Conservation (phyloP, 352 stramenopile genomes). For the Pythium inflatum region DNA sequence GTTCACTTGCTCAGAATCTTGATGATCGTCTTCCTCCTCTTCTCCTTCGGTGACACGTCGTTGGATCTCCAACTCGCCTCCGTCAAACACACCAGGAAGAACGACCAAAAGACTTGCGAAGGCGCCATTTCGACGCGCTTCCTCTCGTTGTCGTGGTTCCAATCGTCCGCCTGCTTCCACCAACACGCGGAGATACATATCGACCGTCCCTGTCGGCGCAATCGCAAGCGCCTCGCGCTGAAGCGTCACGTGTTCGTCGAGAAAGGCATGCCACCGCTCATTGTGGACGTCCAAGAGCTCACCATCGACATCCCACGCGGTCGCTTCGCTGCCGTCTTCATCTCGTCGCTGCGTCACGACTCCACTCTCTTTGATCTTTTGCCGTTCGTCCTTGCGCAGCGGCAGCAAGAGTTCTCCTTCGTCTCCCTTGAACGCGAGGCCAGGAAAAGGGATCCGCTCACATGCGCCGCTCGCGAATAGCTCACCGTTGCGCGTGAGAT, state of each 20-base stretch:
- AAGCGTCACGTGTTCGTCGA: background rate
- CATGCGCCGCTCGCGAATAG: background rate
- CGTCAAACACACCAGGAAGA: background rate
- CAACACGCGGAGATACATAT: background rate
- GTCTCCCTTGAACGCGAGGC: background rate
- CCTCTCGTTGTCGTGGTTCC: background rate
- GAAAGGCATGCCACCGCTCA: background rate
- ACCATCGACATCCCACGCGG: background rate
- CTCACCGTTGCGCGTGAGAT: background rate
- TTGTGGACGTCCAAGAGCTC: background rate
- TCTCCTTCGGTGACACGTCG: too few relatives aligned
- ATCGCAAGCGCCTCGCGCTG: background rate
- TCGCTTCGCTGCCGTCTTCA: too few relatives aligned
- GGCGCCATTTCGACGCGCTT: background rate
- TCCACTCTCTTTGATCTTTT: background rate
- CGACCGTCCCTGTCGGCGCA: background rate
- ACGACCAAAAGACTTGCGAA: background rate
- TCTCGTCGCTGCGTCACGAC: too few relatives aligned
- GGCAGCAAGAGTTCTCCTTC: slow-evolving; percentile 8
- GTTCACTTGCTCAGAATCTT: too few relatives aligned
- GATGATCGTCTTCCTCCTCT: too few relatives aligned
- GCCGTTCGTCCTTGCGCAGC: background rate
- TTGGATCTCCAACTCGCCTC: too few relatives aligned
- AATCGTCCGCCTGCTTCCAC: background rate
- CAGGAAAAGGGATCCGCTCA: slow-evolving; percentile 5